Evolutionary conservation across 495 filamentous ascomycete species (phyloP), one percentile per base, ranked within the genome.

Genomic region (Neurospora sp.): DNA sequence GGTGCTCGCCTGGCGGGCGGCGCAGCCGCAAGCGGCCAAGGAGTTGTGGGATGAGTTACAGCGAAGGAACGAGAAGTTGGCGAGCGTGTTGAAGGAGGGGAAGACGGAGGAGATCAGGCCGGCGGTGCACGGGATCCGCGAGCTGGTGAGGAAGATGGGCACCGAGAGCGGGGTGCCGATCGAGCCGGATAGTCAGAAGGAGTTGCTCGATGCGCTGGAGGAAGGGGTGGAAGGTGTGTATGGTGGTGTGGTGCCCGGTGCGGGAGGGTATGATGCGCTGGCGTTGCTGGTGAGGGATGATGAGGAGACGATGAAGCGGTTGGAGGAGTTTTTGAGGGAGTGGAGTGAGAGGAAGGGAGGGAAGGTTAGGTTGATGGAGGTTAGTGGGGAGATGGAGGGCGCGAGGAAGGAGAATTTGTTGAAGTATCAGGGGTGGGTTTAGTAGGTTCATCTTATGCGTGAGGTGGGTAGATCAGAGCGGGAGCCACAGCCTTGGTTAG

Each of bases 261-360:
- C 96, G 8, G 96, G 96, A 37, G 96, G 96, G 4, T 98, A 92
- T 79, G 96, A 99, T 88, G 96, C 96, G 5, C 87, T 97, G 74
- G 93, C 90, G 7, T 77, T 99, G 70, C 79, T 99, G 74, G 86
- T 96, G 45, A 88, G 85, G 75, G 93, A 98, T 79, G 89, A 93
- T 73, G 86, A 85, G 21, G 85, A 87, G 38, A 93, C 93, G 19
- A 82, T 92, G 71, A 77, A 77, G n/a, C 82, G 84, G 70, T 79
- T 99, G 59, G 86, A 88, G 71, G 83, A 84, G 37, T 89, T 92
- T 36, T 82, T 97, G 74, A 82, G 79, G 31, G 81, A 80, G 42
- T 98, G 93, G 89, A 88, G 90, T 74, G 85, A 83, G 76, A 87
- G 87, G 36, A 89, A 90, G 76, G 91, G 89, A 38, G 89, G 88